Conservation (phyloP, 805 yeast genomes). For the Yarrowia deformans region DNA sequence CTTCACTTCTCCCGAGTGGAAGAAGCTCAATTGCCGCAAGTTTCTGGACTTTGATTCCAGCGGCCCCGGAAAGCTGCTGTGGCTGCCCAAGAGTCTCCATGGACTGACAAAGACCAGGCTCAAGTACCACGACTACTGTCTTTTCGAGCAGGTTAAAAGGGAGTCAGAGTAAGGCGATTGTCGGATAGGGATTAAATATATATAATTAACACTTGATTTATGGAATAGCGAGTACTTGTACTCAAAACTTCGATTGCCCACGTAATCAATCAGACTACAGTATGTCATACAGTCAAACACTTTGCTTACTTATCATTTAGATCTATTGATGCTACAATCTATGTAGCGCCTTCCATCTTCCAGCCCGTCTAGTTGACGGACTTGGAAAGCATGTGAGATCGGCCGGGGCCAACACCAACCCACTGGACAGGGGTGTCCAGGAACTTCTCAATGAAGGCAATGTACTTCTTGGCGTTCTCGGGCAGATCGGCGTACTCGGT, state of each 20-base stretch:
- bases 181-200: not conserved
- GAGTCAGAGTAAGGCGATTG: not conserved
- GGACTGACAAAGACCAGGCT: conserved; percentile 41
- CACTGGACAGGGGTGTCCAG: conserved; percentile 86
- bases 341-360: conserved; percentile 37
- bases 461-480: conserved; percentile 81
- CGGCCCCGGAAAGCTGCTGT: conserved; percentile 47
- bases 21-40: conserved; percentile 43
- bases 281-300: too few relatives aligned
- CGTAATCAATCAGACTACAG: too few relatives aligned
- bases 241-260: too few relatives aligned
- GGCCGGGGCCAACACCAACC: conserved; percentile 99
- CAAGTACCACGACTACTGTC: conserved; percentile 47
- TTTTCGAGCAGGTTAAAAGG: conserved; percentile 42
- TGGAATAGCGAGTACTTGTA: too few relatives aligned
- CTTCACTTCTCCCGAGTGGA: conserved; percentile 44
- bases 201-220: not conserved
- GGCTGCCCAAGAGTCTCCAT: conserved; percentile 43
- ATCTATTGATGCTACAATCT: conserved; percentile 22
- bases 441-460: conserved; percentile 84
- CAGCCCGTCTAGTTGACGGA: conserved; percentile 23
- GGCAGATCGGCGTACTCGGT: conserved; percentile 81
- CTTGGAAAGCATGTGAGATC: conserved; percentile 82
- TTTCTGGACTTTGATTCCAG: conserved; percentile 46
- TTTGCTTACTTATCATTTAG: not conserved